Evolutionary conservation across 305 asterid species (phyloP), one percentile per base, ranked within the genome.

Genomic region (Fraxinus xanthoxyloides): DNA sequence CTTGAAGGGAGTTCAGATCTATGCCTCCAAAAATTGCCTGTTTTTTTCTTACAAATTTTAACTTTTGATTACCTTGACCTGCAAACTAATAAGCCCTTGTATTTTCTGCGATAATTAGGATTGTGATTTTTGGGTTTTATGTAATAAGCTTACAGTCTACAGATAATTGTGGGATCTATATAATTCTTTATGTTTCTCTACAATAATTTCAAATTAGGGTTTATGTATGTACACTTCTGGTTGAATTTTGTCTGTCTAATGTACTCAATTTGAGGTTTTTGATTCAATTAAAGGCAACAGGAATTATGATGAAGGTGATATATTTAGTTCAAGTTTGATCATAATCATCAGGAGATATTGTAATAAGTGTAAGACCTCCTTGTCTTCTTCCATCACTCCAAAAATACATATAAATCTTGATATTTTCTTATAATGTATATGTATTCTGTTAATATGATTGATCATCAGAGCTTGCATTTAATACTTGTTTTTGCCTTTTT

Each of bases 1-100:
- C 61, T 51, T 51, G 61, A 17, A 51, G 61, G 24, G 7, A 51
- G 21, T 40, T 70, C 72, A 31, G 72, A 79, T 83, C 79, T 76
- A 78, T 72, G 76, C 31, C 30, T 2, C 23, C 23, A 48, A 15
- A 32, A 51, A 24, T 54, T 77, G 7, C 51, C 79, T 82, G 63
- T 54, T 79, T 74, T 83, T 83, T 48, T 69, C 31, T 78, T 38
- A 61, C 77, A 59, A 72, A 75, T 63, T 72, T 79, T 23, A 15
- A 61, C 26, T 21, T 7, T 7, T 61, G 31, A 61, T 21, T 61
- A 23, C 28, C 30, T n/a, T 7, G 10, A 8, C 28, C 30, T 59
- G 69, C 13, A 5, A 56, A 59, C 30, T 59, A n/a, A 54, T 54
- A 54, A 54, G 21, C 13, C 69, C 30, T 21, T 59, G 21, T 40